phyloP scores from a whole-genome alignment of 2,329 filamentous ascomycete genomes.

The Epichloe coenophiala region DNA sequence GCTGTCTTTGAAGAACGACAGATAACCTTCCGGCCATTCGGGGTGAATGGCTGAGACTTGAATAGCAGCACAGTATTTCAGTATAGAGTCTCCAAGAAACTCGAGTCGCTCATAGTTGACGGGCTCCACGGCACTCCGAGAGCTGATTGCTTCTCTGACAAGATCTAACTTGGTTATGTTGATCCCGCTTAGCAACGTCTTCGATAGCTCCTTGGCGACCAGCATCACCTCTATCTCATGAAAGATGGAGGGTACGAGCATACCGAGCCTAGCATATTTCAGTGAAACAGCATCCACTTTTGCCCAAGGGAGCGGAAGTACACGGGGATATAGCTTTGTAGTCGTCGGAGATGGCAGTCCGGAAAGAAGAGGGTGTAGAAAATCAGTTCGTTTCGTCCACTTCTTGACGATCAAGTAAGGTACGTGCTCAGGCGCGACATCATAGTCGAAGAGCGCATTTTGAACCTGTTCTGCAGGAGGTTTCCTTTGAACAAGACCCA shows the following conservation, averaged over 20 bases:
- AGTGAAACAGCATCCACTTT: constrained; percentile 33
- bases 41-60: constrained; percentile 48
- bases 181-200: constrained; percentile 24
- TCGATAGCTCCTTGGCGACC: constrained; percentile 44
- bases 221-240: constrained; percentile 54
- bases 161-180: constrained; percentile 39
- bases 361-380: constrained; percentile 31
- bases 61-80: constrained; percentile 61
- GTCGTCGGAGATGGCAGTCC: constrained; percentile 11
- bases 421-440: constrained; percentile 26
- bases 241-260: constrained; percentile 60
- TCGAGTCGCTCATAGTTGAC: constrained; percentile 74
- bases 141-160: constrained; percentile 56
- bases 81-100: constrained; percentile 70
- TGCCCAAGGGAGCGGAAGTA: constrained; percentile 34
- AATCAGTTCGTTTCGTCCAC: constrained; percentile 44
- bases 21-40: constrained; percentile 61
- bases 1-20: constrained; percentile 53
- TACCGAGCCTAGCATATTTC: constrained; percentile 33
- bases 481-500: constrained; percentile 27
- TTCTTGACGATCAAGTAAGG: constrained; percentile 34
- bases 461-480: constrained; percentile 29
- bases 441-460: constrained; percentile 21
- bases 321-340: constrained; percentile 27
- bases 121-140: constrained; percentile 43